phyloP scores from a whole-genome alignment of 495 filamentous ascomycete species.

The Xylaria intraflava region DNA sequence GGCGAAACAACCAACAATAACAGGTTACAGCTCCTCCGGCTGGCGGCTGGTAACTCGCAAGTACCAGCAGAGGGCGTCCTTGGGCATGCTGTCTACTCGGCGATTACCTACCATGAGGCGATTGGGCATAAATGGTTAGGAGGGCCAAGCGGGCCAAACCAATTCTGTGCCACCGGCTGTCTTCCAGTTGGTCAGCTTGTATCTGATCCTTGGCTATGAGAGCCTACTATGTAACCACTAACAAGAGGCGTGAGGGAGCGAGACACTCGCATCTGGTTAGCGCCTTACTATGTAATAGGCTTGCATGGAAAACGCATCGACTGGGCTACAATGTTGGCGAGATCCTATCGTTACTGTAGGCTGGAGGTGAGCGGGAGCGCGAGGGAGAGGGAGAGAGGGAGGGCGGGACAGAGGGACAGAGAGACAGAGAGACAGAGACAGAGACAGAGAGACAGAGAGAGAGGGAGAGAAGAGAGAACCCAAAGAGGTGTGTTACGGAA shows the following conservation, averaged over 20 bases:
- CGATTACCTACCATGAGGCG: slow-evolving; percentile 25
- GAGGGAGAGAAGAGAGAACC: background rate
- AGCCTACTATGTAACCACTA: slow-evolving; percentile 16
- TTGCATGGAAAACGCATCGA: too few relatives aligned
- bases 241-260: slow-evolving; percentile 22
- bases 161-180: slow-evolving; percentile 29
- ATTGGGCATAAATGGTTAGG: slow-evolving; percentile 33
- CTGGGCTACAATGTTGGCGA: too few relatives aligned
- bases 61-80: background rate
- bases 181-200: slow-evolving; percentile 34
- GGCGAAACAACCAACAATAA: background rate
- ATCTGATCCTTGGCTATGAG: slow-evolving; percentile 27
- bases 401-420: background rate
- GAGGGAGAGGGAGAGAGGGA: too few relatives aligned
- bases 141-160: slow-evolving; percentile 31
- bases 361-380: too few relatives aligned
- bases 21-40: background rate
- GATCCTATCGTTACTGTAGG: too few relatives aligned
- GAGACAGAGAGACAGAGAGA: background rate
- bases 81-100: slow-evolving; percentile 31
- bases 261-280: slow-evolving; percentile 24
- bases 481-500: slow-evolving; percentile 24
- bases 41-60: slow-evolving; percentile 2
- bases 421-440: background rate
- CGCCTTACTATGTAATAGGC: slow-evolving; percentile 11